Evolutionary conservation across 306 rosid species (phyloP), one percentile per base, ranked within the genome.

Genomic region (Macrotyloma uniflorum): DNA sequence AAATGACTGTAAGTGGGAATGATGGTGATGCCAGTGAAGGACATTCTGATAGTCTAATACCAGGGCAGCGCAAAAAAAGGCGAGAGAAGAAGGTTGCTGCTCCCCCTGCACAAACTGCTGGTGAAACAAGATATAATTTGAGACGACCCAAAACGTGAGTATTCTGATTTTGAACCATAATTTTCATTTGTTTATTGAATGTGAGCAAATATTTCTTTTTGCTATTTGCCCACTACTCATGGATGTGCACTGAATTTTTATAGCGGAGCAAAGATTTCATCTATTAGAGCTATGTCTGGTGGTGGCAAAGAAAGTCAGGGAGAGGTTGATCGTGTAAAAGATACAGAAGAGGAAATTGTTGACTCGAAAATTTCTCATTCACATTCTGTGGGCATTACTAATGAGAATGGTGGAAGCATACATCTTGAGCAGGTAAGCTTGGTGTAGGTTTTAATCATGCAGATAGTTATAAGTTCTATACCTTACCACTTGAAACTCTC

Each of bases 81-180:
- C 90, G 93, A 23, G 89, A 81, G 74, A 91, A 81, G 74, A 91
- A 76, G 81, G 83, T 71, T 74, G 76, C 51, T 77, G 76, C 83
- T 73, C 78, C 88, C 43, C 82, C 87, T 26, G 83, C 79, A 73
- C 93, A 83, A 83, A 46, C 80, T 80, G 85, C 91, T 42, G 89
- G 72, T 18, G 91, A 84, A 87, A 35, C 86, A 46, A 85, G 98
- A 80, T 95, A 95, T 84, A 95, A 92, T 87, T 86, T 95, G 72
- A 89, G 98, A 74, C 88, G 91, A 69, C 81, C 86, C n/a, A 94
- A 83, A 86, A 84, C 15, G 98, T 91, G 53, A 83, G 88, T 78
- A 16, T 51, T 28, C 40, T 71, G 46, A 79, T 65, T 46, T 70
- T 36, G 32, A 20, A 32, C 33, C 18, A 0, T 79, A 28, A 16